A percentile compares a stretch with the other conserved stretches of the same genome.
Evolutionary conservation across 225 moss, liverwort and hornwort genomes (phyloP).

Genomic region (Straminergon stramineum): DNA sequence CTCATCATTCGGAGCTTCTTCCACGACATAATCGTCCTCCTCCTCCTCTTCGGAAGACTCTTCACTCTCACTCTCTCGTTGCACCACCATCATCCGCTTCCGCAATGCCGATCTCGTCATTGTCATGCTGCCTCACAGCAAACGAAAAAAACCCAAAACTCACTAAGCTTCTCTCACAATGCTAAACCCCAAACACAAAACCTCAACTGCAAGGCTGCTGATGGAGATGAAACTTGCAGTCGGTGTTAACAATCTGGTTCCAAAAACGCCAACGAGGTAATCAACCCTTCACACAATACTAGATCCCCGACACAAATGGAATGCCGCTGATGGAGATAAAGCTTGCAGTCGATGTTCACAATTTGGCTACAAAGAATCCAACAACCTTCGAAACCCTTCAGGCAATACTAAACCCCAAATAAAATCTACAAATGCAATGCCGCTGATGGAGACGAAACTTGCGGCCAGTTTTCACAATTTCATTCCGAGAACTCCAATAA

Average conservation of each 20-base stretch:
- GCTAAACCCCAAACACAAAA: background rate
- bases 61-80: slow-evolving; percentile 37
- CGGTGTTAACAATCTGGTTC: background rate
- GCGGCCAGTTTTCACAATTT: background rate
- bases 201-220: background rate
- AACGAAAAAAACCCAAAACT: background rate
- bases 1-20: slow-evolving; percentile 20
- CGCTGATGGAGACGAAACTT: background rate
- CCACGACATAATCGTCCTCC: slow-evolving; percentile 7
- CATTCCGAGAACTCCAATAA: background rate
- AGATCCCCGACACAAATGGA: background rate
- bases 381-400: background rate
- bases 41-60: slow-evolving; percentile 43
- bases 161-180: background rate
- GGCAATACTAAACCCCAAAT: background rate
- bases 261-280: background rate
- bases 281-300: background rate
- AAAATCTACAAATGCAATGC: background rate
- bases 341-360: background rate
- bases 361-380: background rate
- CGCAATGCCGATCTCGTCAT: slow-evolving; percentile 35
- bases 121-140: background rate
- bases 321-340: background rate
- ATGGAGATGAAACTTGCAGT: background rate
- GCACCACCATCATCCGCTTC: slow-evolving; percentile 47